Base-by-base conservation (phyloP, 371 early-diverging fungal genomes). In the Haplosporangium sp. region DNA sequence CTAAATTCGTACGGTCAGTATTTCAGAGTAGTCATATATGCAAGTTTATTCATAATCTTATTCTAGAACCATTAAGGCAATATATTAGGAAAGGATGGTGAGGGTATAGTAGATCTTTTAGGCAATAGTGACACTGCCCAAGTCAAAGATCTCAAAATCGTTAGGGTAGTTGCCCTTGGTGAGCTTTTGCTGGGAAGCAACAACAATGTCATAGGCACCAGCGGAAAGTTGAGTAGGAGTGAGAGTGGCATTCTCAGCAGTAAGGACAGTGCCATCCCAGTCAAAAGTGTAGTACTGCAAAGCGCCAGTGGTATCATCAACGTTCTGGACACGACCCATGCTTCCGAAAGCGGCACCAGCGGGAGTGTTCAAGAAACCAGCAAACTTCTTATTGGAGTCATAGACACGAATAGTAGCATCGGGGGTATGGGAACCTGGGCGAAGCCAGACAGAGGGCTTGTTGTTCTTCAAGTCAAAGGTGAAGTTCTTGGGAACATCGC, bases 161-260 rank as follows among this genome's bases (percentile, higher is more conserved):
- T 66, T 73, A 17, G 78, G 78, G 78, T 72, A 77, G 20, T 4
- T 40, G 7, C 78, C 78, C 70, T 72, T 72, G 60, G 78, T 72
- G 69, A 77, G 55, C 78, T 77, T 77, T 62, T 65, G 59, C 67
- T 77, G 78, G 17, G 78, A 64, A 47, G 78, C 78, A 45, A 77
- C 78, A 15, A 69, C 78, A n/a, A 77, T 27, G 15, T 47, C 48
- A 58, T 77, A 77, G 37, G 65, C 38, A 38, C 78, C 78, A 0
- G 66, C 9, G n/a, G 65, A 40, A 15, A 77, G 13, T 2, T 19
- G 53, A n/a, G 27, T 39, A 20, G 72, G 50, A 3, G 35, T 20
- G 20, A 35, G 19, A 10, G 60, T 58, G 17, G 34, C 0, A 39
- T 64, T 20, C 48, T 57, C 35, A n/a, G 63, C 57, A 11, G 52